Base-by-base conservation (phyloP, 192 early-diverging fungal species). In the Coemansia erecta region DNA sequence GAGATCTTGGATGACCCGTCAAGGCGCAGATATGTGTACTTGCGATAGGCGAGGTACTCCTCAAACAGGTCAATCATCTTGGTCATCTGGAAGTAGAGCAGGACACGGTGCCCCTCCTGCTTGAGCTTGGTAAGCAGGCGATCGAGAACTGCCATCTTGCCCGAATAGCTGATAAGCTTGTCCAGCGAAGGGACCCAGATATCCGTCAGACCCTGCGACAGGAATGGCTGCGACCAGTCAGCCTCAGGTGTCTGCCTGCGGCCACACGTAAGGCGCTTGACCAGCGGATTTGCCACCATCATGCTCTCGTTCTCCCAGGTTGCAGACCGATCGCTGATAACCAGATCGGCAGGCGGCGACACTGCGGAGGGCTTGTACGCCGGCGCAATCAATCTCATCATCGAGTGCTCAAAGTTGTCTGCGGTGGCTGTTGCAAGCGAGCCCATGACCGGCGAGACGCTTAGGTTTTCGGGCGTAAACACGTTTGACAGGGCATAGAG, bases 61-160 rank as follows among this genome's bases (percentile, higher is more conserved):
- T 93, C 91, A 73, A 93, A 87, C 66, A 93, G 48, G 49, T 93
- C 91, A 58, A 93, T 90, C 88, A 91, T 93, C 68, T 82, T 85
- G 37, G 89, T 90, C 91, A 93, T 93, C 68, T 93, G 91, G 86
- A 93, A 93, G 65, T 90, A 93, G 17, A 93, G 80, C 64, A 93
- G 74, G 1, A 87, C 87, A 19, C 91, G 87, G 63, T 93, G 91
- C 1, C 84, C 89, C 47, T 89, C 90, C 18, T 83, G 70, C 81
- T 91, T 91, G 5, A 93, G 78, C 58, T 82, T 77, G 28, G 84
- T 79, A 23, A 93, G 66, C 39, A 93, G 64, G 53, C 79, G 81
- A 60, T 93, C 91, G 42, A 93, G 70, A 8, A 77, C 83, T 6
- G 83, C 77, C 64, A 93, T 63, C 72, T 93, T 93, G 28, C 89